Conservation (phyloP, 2,329 filamentous ascomycete species). For the Fusarium sp. region DNA sequence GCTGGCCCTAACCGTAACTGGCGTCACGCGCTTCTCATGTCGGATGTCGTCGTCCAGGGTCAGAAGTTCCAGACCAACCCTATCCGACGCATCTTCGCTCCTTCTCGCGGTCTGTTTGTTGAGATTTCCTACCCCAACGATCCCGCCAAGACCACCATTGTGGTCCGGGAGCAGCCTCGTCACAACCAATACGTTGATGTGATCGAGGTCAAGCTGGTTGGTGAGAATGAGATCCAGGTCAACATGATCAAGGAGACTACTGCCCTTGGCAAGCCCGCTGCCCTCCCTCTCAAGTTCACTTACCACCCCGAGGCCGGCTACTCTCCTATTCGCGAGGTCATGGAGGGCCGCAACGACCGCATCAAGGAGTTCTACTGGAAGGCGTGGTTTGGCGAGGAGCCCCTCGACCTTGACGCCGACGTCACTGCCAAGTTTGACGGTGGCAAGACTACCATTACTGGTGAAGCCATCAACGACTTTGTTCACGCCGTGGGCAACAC, state of each 20-base stretch:
- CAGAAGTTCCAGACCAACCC: conserved; percentile 98
- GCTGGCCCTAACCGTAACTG: conserved; percentile 90
- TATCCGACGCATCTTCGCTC: conserved; percentile 91
- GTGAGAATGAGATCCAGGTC: conserved; percentile 85
- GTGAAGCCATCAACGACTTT: conserved; percentile 96
- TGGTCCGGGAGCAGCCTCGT: conserved; percentile 88
- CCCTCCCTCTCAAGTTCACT: conserved; percentile 88
- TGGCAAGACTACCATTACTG: conserved; percentile 87
- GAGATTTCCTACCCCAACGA: conserved; percentile 89
- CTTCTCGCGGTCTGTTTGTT: conserved; percentile 87
- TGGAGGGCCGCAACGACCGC: conserved; percentile 94
- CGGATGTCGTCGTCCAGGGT: conserved; percentile 94
- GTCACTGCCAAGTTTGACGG: conserved; percentile 93
- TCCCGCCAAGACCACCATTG: conserved; percentile 86
- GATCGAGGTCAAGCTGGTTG: conserved; percentile 84
- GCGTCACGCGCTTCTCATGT: conserved; percentile 94
- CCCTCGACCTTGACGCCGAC: conserved; percentile 85
- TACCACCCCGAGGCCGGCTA: conserved; percentile 97
- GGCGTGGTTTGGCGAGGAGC: conserved; percentile 94
- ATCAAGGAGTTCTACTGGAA: conserved; percentile 99
- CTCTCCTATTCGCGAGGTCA: conserved; percentile 97
- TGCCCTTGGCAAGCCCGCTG: conserved; percentile 85
- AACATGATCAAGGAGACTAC: conserved; percentile 96
- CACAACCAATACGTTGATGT: conserved; percentile 91
- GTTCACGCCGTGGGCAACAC: conserved; percentile 99